These are phyloP conservation scores for Fusarium falciforme DNA, from an alignment of 2,329 filamentous ascomycete species.

Conservation along the genomic window DNA sequence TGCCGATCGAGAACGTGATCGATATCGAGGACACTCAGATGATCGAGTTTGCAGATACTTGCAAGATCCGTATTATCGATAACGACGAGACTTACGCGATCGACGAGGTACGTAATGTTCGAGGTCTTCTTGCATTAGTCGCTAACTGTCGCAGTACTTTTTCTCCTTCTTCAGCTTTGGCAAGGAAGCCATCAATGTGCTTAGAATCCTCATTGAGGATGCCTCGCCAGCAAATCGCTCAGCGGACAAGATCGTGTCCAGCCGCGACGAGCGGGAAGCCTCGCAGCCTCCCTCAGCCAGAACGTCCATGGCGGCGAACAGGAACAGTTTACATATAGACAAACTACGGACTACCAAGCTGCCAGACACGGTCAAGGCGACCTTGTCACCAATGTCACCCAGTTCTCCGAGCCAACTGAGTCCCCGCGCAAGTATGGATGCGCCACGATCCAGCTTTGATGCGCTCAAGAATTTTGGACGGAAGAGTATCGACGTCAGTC, in stretches of 20 bases:
- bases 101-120: slow-evolving; percentile 77
- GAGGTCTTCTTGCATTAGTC: not conserved
- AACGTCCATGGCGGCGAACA: slow-evolving; percentile 46
- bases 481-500: slow-evolving; percentile 65
- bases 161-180: slow-evolving; percentile 95
- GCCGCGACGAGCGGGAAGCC: slow-evolving; percentile 21
- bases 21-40: slow-evolving; percentile 94
- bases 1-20: slow-evolving; percentile 89
- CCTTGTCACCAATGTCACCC: slow-evolving; percentile 62
- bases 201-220: slow-evolving; percentile 79
- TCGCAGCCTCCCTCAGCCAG: slow-evolving; percentile 29
- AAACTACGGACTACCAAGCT: slow-evolving; percentile 56
- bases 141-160: slow-evolving; percentile 75
- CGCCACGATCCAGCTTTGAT: slow-evolving; percentile 65
- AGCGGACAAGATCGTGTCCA: slow-evolving; percentile 33
- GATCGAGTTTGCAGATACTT: slow-evolving; percentile 90
- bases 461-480: slow-evolving; percentile 58
- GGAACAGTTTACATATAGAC: slow-evolving; percentile 39
- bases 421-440: slow-evolving; percentile 67
- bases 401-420: slow-evolving; percentile 56
- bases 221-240: slow-evolving; percentile 58
- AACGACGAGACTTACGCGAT: slow-evolving; percentile 95
- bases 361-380: slow-evolving; percentile 70
- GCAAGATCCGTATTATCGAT: slow-evolving; percentile 92
- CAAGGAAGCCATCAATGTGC: slow-evolving; percentile 82